Base-by-base conservation (phyloP, 805 yeast genomes). In the Wickerhamomyces tratensis region DNA sequence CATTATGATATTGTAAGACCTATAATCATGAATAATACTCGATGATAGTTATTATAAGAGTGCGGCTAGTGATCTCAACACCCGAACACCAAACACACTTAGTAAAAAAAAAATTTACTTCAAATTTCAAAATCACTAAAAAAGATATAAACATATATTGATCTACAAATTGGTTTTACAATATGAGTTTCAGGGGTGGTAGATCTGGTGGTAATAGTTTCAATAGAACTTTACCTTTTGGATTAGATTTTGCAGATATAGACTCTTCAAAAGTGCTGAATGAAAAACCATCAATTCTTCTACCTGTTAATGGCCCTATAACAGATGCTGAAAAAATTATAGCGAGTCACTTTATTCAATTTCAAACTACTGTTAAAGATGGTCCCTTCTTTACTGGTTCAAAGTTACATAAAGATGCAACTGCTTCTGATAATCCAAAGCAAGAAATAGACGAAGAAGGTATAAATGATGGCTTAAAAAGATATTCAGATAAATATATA, bases 401-500 rank as follows among this genome's bases (percentile, higher is more conserved):
- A 2, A 57, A 71, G 25, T 44, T 63, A 6, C 61, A 50, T 10
- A 44, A 51, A 6, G 48, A 44, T 5, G 40, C 39, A 10, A 37
- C 40, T 20, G 40, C 40, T 41, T 52, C 44, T 33, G 45, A 49
- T 37, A 58, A 59, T 38, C 42, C 42, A 15, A 57, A 57, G 36
- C 42, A 46, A n/a, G 52, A 57, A 29, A 52, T 61, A 34, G 58
- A 65, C 33, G 71, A 55, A 36, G 66, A 68, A 43, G 71, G 70
- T 15, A 50, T 68, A 3, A 68, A 69, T 42, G 95, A 86, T 57
- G 88, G 91, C 2, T 73, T 89, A 37, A 76, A 80, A 56, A 71
- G 97, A 52, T 86, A 86, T 57, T 78, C 94, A 3, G 97, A 89
- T 60, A 71, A 70, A 57, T 89, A 85, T 61, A 67, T 81, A 49